A percentile compares a stretch with the other conserved stretches of the same genome.
Evolutionary conservation across 257 asterid genomes (phyloP).

Genomic region (Anisodus acutangulus): DNA sequence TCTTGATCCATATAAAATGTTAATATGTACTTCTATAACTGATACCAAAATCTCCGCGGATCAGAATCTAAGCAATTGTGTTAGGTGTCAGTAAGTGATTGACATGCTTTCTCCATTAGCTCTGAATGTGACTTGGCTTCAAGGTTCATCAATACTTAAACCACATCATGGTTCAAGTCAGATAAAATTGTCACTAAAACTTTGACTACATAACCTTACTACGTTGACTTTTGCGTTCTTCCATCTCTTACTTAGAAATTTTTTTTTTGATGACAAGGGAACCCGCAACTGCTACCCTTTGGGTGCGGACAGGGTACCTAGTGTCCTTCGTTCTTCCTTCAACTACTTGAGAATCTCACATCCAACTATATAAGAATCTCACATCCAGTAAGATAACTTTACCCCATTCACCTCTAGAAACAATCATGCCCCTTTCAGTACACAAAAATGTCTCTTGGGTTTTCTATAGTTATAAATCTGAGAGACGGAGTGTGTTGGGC

Average conservation of each 20-base stretch:
- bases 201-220: slow-evolving; percentile 1
- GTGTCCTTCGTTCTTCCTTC: background rate
- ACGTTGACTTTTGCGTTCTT: background rate
- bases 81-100: slow-evolving; percentile 8
- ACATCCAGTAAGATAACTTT: background rate
- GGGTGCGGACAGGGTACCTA: background rate
- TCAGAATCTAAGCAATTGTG: background rate
- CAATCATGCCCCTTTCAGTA: background rate
- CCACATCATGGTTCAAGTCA: background rate
- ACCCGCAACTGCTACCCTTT: too few species aligned
- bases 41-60: background rate
- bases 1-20: background rate
- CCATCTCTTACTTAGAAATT: background rate
- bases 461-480: background rate
- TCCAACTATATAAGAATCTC: background rate
- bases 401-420: background rate
- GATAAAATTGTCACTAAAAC: background rate
- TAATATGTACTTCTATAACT: background rate
- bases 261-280: too few species aligned
- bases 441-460: background rate
- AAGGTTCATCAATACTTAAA: background rate
- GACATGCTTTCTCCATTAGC: background rate
- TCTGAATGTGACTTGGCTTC: background rate
- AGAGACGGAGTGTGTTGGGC: background rate
- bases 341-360: background rate